These are phyloP conservation scores for Capsicum rhomboideum DNA, from an alignment of 257 asterid genomes.

Conservation along the genomic window DNA sequence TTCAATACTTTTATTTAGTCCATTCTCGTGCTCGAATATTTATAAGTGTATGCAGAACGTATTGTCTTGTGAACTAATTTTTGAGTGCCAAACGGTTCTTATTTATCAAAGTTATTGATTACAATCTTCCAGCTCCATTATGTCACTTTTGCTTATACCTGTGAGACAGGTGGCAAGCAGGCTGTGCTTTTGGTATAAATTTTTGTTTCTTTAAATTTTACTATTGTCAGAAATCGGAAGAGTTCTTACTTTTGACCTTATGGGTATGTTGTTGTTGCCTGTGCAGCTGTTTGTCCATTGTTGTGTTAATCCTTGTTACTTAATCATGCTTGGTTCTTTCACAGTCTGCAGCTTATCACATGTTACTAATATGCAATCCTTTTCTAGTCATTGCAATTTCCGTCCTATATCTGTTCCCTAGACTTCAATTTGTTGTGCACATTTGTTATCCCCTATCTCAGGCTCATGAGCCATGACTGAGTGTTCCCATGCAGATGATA, in stretches of 20 bases:
- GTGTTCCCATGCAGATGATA: slow-evolving; percentile 59
- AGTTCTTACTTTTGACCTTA: background rate
- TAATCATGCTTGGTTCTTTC: background rate
- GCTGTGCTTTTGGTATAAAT: background rate
- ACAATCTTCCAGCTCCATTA: too few relatives aligned
- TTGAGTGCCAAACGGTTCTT: background rate
- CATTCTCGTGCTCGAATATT: background rate
- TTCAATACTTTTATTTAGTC: background rate
- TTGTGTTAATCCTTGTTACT: background rate
- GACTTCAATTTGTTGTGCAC: background rate
- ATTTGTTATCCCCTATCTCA: background rate
- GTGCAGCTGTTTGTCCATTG: background rate
- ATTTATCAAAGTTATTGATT: too few relatives aligned
- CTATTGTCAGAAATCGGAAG: background rate
- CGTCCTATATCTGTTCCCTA: background rate
- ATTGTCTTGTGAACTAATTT: background rate
- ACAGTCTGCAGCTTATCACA: background rate
- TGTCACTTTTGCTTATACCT: background rate
- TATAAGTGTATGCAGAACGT: background rate
- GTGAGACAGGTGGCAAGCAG: background rate
- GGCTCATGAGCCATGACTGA: background rate
- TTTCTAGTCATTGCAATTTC: background rate
- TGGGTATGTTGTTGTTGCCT: background rate
- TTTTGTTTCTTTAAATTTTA: background rate
- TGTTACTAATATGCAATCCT: background rate